A percentile compares a stretch with the other conserved stretches of the same genome.
phyloP scores from a whole-genome alignment of 208 protist species.

The Blechomonas ayalai region DNA sequence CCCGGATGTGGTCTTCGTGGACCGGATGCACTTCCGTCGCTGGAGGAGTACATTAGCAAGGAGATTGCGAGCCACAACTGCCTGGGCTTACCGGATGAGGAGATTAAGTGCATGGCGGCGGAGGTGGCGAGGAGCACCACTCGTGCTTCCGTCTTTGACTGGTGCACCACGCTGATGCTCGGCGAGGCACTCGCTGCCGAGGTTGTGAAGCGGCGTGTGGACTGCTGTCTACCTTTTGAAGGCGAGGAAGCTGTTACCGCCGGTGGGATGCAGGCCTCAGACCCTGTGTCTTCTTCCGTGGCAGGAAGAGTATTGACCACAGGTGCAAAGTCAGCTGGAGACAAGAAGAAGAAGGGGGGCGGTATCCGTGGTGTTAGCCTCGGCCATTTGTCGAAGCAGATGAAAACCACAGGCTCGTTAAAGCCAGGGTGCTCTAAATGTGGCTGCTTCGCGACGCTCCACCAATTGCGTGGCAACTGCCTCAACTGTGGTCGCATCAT shows the following conservation, averaged over 20 bases:
- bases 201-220: constrained; percentile 51
- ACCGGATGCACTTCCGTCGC: constrained; percentile 1
- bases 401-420: constrained; percentile 16
- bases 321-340: constrained; percentile 5
- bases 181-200: constrained; percentile 55
- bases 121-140: constrained; percentile 47
- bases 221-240: constrained; percentile 54
- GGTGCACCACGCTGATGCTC: constrained; percentile 72
- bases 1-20: neutral
- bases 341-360: constrained; percentile 6
- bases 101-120: constrained; percentile 58
- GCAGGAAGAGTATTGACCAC: neutral
- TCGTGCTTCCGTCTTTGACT: constrained; percentile 56
- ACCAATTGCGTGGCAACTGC: constrained; percentile 74
- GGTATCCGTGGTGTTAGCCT: neutral
- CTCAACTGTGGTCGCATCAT: constrained; percentile 88
- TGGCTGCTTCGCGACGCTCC: constrained; percentile 82
- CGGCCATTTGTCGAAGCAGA: no score
- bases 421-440: constrained; percentile 75
- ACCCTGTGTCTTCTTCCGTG: neutral
- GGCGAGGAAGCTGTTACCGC: no score
- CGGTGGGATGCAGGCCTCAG: no score
- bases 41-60: constrained; percentile 48
- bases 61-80: constrained; percentile 67
- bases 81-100: constrained; percentile 57